Conservation (phyloP, 2,329 filamentous ascomycete species). For the Phyllosticta citribraziliensis region DNA sequence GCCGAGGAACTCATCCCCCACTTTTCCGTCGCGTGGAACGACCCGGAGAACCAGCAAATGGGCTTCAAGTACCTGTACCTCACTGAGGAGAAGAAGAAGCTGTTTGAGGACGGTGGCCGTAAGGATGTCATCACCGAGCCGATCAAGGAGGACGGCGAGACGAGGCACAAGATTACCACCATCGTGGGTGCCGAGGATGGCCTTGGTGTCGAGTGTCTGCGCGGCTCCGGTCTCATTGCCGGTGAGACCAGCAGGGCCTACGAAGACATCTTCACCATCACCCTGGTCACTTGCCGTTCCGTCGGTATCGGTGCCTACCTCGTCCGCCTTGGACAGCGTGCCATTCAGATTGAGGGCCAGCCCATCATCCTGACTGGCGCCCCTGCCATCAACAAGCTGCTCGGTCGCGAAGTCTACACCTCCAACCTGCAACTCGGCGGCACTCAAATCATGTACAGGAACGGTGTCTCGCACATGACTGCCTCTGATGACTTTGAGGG, state of each 20-base stretch:
- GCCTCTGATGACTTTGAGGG: conserved; percentile 96
- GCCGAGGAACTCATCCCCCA: conserved; percentile 94
- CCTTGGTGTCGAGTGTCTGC: conserved; percentile 92
- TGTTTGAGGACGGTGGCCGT: conserved; percentile 68
- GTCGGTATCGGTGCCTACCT: conserved; percentile 99
- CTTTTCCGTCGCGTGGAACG: conserved; percentile 96
- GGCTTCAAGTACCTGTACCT: conserved; percentile 98
- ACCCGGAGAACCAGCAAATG: conserved; percentile 65
- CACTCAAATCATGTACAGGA: conserved; percentile 99
- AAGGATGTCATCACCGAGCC: conserved; percentile 81
- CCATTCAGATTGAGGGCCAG: conserved; percentile 97
- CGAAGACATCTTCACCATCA: conserved; percentile 98
- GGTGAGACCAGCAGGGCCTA: conserved; percentile 95
- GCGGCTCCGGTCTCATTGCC: conserved; percentile 94
- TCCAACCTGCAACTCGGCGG: conserved; percentile 98
- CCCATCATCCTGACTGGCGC: conserved; percentile 98
- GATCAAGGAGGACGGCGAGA: conserved; percentile 76
- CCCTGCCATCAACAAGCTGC: conserved; percentile 92
- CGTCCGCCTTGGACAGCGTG: conserved; percentile 94
- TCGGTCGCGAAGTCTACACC: conserved; percentile 96
- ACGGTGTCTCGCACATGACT: conserved; percentile 98
- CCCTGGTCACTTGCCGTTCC: conserved; percentile 92
- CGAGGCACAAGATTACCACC: conserved; percentile 86
- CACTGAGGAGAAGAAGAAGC: conserved; percentile 73
- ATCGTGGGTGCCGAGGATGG: conserved; percentile 90